Base-by-base conservation (phyloP, 805 yeast genomes). In the Danielia reshetovae region DNA sequence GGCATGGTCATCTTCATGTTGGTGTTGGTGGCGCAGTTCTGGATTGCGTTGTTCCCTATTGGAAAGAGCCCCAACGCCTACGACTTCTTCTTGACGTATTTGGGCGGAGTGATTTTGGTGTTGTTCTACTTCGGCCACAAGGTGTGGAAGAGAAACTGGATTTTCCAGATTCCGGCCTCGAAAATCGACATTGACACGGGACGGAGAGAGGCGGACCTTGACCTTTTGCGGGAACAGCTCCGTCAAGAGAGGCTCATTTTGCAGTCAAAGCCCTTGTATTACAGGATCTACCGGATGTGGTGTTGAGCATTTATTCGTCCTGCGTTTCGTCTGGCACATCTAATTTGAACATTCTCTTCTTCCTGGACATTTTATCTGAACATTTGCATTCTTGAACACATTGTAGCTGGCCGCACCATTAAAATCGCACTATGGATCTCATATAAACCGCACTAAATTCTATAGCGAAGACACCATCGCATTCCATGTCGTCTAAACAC, bases 171-270 rank as follows among this genome's bases (percentile, higher is more conserved):
- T 38, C 64, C 65, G 30, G 63, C 74, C 22, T 47, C 55, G 28
- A 73, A 75, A 22, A 72, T 81, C 46, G 84, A 79, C 45, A 53
- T 81, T 27, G 81, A 75, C 49, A 65, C 76, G 31, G 88, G 88
- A 34, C 73, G 84, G 55, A 70, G 82, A 44, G 76, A 73, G 28
- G 46, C 72, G 16, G 85, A 80, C 49, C 46, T 77, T 40, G 84
- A 79, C 24, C 56, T 74, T 30, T 52, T 79, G 36, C 66, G 60
- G 43, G 79, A 72, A 51, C 65, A 60, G 40, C 32, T 48, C 14
- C 42, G 47, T 27, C 46, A 41, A 14, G 50, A 47, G 18, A 32
- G 30, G 23, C 54, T 48, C 4, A 34, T 60, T 4, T 51, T 64
- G 39, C 39, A 46, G 4, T 30, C 57, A 17, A 62, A 62, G 37